A percentile compares a stretch with the other conserved stretches of the same genome.
Conservation (phyloP, 1,284 basidiomycete species). For the Microbotryum saponariae region DNA sequence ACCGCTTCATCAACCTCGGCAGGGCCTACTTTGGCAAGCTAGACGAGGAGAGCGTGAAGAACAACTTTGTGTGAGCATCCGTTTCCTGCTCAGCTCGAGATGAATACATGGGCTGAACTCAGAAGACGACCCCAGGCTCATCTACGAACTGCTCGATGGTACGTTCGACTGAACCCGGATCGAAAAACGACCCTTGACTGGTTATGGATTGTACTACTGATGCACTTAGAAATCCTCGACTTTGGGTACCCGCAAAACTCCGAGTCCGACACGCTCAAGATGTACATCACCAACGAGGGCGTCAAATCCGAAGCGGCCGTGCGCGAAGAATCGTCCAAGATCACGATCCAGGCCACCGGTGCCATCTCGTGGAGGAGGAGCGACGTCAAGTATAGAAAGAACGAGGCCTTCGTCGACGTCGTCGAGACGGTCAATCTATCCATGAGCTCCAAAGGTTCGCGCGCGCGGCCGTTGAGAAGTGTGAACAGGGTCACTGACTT, state of each 20-base stretch:
- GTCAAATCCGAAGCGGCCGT: constrained; percentile 73
- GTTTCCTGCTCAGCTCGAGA: background rate
- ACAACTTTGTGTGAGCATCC: constrained; percentile 71
- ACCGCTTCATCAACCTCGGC: constrained; percentile 87
- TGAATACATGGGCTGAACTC: background rate
- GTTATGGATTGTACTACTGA: background rate
- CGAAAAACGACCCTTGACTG: background rate
- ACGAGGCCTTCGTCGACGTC: constrained; percentile 96
- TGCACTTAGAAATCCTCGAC: constrained; percentile 77
- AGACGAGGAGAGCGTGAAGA: constrained; percentile 96
- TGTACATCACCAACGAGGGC: constrained; percentile 96
- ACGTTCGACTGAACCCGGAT: constrained; percentile 27
- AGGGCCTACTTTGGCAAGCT: constrained; percentile 95
- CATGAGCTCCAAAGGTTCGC: constrained; percentile 86
- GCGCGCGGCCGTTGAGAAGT: background rate
- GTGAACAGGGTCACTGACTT: background rate
- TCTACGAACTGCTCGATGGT: constrained; percentile 95
- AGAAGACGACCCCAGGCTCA: constrained; percentile 45
- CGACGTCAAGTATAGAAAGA: constrained; percentile 97
- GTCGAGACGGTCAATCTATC: constrained; percentile 92
- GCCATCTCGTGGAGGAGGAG: constrained; percentile 86
- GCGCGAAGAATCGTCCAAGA: constrained; percentile 89
- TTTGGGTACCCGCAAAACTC: constrained; percentile 99
- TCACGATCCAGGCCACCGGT: constrained; percentile 91
- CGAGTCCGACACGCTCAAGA: constrained; percentile 93